Conservation (phyloP, 345 rosid genomes). For the Hypericum perforatum region DNA sequence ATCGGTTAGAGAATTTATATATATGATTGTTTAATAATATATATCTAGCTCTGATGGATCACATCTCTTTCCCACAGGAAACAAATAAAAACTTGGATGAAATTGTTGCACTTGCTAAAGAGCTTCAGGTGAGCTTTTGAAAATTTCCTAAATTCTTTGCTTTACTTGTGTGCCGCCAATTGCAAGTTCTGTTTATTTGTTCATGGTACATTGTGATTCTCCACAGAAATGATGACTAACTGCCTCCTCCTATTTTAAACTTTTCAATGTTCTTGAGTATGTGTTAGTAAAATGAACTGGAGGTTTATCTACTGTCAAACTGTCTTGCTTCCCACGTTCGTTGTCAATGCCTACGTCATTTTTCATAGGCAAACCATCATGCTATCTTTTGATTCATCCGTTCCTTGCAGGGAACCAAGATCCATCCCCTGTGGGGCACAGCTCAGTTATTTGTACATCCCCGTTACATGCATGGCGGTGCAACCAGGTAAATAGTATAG, state of each 20-base stretch:
- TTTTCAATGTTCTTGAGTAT: too few relatives aligned
- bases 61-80: slow-evolving; percentile 40
- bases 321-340: too few relatives aligned
- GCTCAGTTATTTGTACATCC: slow-evolving; percentile 94
- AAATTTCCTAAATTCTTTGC: too few relatives aligned
- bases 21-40: not conserved
- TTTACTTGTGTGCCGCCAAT: too few relatives aligned
- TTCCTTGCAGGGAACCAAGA: slow-evolving; percentile 55
- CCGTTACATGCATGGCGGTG: slow-evolving; percentile 96
- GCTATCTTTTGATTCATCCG: not conserved
- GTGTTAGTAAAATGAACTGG: too few relatives aligned
- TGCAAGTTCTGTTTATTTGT: too few relatives aligned
- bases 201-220: too few relatives aligned
- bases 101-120: slow-evolving; percentile 83
- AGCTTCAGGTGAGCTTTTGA: slow-evolving; percentile 47
- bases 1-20: not conserved
- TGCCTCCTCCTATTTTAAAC: too few relatives aligned
- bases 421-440: slow-evolving; percentile 85
- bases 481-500: slow-evolving; percentile 63
- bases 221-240: too few relatives aligned
- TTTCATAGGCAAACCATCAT: too few relatives aligned
- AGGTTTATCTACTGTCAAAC: too few relatives aligned
- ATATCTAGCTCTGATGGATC: not conserved
- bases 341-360: too few relatives aligned
- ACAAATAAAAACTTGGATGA: slow-evolving; percentile 80